Conservation (phyloP, 2,329 filamentous ascomycete species). For the Metarhizium robertsii region DNA sequence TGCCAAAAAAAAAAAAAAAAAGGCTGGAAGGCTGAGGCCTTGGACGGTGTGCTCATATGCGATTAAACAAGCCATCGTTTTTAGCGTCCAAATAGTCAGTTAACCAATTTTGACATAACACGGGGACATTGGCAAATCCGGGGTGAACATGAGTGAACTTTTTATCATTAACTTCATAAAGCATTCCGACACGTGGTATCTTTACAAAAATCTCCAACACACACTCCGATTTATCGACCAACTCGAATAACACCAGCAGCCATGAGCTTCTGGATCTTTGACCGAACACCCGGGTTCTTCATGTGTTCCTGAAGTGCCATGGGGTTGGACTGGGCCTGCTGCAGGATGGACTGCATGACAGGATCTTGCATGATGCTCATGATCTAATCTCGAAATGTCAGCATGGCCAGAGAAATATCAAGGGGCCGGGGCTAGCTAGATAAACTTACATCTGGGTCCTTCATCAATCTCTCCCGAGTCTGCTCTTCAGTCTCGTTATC, state of each 20-base stretch:
- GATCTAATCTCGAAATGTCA: constrained; percentile 41
- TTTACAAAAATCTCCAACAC: constrained; percentile 5
- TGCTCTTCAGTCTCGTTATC: constrained; percentile 96
- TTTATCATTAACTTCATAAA: constrained; percentile 7
- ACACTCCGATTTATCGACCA: constrained; percentile 32
- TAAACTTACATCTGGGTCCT: constrained; percentile 73
- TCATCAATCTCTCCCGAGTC: constrained; percentile 82
- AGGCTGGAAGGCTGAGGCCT: no score
- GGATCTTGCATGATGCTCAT: constrained; percentile 89
- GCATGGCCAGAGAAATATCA: neutral
- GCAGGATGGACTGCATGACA: constrained; percentile 94
- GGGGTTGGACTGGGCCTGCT: constrained; percentile 91
- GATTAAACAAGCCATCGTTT: no score
- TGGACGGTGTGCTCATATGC: no score
- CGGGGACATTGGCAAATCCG: neutral
- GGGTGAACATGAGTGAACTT: neutral
- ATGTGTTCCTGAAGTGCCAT: constrained; percentile 93
- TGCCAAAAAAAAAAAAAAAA: no score
- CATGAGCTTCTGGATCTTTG: constrained; percentile 91
- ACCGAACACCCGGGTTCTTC: constrained; percentile 76
- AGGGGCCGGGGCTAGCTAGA: neutral
- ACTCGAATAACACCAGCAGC: constrained; percentile 86
- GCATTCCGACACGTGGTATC: constrained; percentile 5
- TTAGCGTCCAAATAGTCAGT: neutral
- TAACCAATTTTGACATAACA: neutral